phyloP scores from a whole-genome alignment of 352 stramenopile species.

The Phytophthora ramorum region DNA sequence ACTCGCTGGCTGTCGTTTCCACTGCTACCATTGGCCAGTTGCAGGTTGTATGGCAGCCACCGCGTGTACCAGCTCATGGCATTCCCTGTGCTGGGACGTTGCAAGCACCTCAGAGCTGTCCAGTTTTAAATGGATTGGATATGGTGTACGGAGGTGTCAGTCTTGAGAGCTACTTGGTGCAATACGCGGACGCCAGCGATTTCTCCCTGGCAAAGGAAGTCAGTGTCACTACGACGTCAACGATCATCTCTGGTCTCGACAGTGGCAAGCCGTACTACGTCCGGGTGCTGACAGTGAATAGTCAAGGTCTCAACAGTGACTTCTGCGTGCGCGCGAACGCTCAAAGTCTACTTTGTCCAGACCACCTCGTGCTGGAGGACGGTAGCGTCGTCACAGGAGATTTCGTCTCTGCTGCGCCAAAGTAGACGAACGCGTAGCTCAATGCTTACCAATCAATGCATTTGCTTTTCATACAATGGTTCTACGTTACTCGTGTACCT shows the following conservation, averaged over 20 bases:
- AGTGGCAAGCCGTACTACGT: slow-evolving; percentile 83
- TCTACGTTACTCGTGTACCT: not conserved
- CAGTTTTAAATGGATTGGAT: slow-evolving; percentile 75
- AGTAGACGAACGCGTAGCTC: slow-evolving; percentile 3
- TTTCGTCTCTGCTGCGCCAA: slow-evolving; percentile 55
- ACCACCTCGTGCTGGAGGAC: slow-evolving; percentile 73
- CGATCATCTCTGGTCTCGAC: slow-evolving; percentile 69
- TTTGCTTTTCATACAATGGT: not conserved
- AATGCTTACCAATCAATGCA: not conserved
- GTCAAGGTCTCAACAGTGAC: slow-evolving; percentile 72
- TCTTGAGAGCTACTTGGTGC: slow-evolving; percentile 94
- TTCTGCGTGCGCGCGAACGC: slow-evolving; percentile 71
- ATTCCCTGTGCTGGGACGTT: slow-evolving; percentile 75
- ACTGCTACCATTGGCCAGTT: slow-evolving; percentile 49
- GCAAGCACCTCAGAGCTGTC: slow-evolving; percentile 60
- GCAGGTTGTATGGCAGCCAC: slow-evolving; percentile 68
- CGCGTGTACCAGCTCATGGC: slow-evolving; percentile 65
- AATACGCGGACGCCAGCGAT: slow-evolving; percentile 79
- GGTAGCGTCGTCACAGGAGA: slow-evolving; percentile 63
- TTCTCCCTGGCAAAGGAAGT: slow-evolving; percentile 82
- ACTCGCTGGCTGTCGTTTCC: slow-evolving; percentile 47
- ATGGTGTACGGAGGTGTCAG: slow-evolving; percentile 90
- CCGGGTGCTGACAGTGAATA: slow-evolving; percentile 85
- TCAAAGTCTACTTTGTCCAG: slow-evolving; percentile 68
- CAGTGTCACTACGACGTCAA: slow-evolving; percentile 65